A percentile compares a stretch with the other conserved stretches of the same genome.
phyloP scores from a whole-genome alignment of 495 filamentous ascomycete species.

The Trichoderma gamsii region DNA sequence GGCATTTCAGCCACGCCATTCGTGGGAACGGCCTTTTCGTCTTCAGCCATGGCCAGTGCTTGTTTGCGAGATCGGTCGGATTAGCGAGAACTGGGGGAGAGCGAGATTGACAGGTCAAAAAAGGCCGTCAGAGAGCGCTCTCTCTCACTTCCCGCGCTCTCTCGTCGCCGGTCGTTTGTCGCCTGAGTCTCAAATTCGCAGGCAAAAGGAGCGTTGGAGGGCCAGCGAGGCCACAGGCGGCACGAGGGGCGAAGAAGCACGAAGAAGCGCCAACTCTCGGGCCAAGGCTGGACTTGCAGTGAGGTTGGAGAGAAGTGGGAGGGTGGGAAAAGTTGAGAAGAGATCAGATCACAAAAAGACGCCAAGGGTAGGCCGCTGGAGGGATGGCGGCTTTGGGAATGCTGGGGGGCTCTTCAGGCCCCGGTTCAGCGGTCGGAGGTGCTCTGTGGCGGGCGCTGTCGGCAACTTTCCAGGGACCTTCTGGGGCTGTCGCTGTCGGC shows the following conservation, averaged over 20 bases:
- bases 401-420: too few relatives aligned
- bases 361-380: slow-evolving; percentile 2
- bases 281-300: background rate
- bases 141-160: background rate
- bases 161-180: background rate
- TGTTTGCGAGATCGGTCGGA: background rate
- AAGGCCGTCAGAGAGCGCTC: background rate
- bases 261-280: background rate
- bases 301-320: background rate
- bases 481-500: too few relatives aligned
- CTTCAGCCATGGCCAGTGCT: slow-evolving; percentile 6
- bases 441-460: too few relatives aligned
- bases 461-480: too few relatives aligned
- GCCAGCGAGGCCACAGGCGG: slow-evolving; percentile 2
- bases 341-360: slow-evolving; percentile 4
- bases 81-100: slow-evolving; percentile 2
- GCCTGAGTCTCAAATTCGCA: background rate
- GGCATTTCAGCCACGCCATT: slow-evolving; percentile 3
- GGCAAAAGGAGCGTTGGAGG: background rate
- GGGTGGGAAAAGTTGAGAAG: background rate
- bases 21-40: slow-evolving; percentile 12
- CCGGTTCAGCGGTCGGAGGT: too few relatives aligned
- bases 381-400: slow-evolving; percentile 7
- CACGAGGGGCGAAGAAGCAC: background rate
- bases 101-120: background rate